Percentiles rank a stretch among this genome's conserved stretches.
These are phyloP conservation scores for Camelina laxa DNA, from an alignment of 345 rosid genomes.

Conservation along the genomic window DNA sequence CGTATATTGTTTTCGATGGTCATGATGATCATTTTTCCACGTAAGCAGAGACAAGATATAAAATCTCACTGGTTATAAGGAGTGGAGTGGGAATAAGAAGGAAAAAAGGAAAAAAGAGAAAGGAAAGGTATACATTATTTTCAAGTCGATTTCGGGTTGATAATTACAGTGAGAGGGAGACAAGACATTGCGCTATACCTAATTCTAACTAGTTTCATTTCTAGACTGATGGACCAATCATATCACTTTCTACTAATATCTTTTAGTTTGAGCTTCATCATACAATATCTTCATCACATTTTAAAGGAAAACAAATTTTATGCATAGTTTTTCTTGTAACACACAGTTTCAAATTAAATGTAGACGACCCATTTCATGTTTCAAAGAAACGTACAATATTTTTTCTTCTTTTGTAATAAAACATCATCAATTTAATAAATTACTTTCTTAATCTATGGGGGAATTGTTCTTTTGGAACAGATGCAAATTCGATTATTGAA, in stretches of 20 bases:
- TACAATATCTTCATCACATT: slow-evolving; percentile 7
- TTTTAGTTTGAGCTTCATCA: slow-evolving; percentile 2
- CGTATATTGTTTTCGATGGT: background rate
- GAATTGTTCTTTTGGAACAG: no score
- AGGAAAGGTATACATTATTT: slow-evolving; percentile 33
- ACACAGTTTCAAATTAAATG: background rate
- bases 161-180: slow-evolving; percentile 37
- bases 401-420: no score
- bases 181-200: slow-evolving; percentile 32
- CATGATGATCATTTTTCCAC: slow-evolving; percentile 28
- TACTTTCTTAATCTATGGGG: no score
- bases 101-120: background rate
- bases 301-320: no score
- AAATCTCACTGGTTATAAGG: slow-evolving; percentile 15
- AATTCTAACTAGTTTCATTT: slow-evolving; percentile 41
- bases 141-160: slow-evolving; percentile 37
- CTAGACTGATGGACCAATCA: slow-evolving; percentile 36
- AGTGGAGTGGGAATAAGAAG: slow-evolving; percentile 24
- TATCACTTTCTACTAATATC: slow-evolving; percentile 38
- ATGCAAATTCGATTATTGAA: no score
- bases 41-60: slow-evolving; percentile 20
- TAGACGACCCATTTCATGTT: background rate
- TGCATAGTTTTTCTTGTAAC: background rate
- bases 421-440: no score
- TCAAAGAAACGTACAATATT: background rate